Conservation (phyloP, 306 rosid genomes). For the Parietaria judaica region DNA sequence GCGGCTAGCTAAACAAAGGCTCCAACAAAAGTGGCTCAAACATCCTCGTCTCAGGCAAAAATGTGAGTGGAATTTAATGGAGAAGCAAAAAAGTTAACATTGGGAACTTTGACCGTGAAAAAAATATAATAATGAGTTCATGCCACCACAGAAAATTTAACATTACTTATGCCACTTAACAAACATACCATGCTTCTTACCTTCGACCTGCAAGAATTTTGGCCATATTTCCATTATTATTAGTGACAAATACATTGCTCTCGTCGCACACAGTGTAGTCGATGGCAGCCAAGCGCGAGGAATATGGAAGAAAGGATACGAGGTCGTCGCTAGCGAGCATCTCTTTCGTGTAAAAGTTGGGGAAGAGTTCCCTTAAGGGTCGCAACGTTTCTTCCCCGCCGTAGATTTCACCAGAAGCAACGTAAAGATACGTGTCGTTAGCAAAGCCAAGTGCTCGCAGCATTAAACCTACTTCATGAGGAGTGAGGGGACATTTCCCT, state of each 20-base stretch:
- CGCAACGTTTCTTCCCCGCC: constrained; percentile 94
- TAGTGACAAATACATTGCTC: constrained; percentile 91
- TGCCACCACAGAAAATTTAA: no score
- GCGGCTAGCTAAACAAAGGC: no score
- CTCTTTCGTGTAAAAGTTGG: constrained; percentile 90
- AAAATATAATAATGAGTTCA: not conserved
- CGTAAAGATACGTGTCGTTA: constrained; percentile 80
- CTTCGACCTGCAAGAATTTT: constrained; percentile 95
- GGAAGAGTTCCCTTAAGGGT: constrained; percentile 89
- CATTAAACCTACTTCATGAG: constrained; percentile 94
- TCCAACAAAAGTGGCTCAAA: no score
- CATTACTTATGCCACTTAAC: no score
- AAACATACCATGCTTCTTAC: constrained; percentile 29
- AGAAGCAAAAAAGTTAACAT: not conserved
- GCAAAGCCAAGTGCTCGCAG: constrained; percentile 87
- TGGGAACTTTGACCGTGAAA: no score
- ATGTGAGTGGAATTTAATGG: no score
- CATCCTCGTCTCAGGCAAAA: no score
- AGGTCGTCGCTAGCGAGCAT: constrained; percentile 78
- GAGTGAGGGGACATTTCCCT: constrained; percentile 97
- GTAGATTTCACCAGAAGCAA: constrained; percentile 97
- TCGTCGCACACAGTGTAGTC: constrained; percentile 94
- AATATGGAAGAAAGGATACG: constrained; percentile 73
- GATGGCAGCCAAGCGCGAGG: constrained; percentile 94
- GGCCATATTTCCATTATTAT: constrained; percentile 98